Evolutionary conservation across 2,329 filamentous ascomycete species (phyloP), one percentile per base, ranked within the genome.

Genomic region (Paraconiothyrium sp.): DNA sequence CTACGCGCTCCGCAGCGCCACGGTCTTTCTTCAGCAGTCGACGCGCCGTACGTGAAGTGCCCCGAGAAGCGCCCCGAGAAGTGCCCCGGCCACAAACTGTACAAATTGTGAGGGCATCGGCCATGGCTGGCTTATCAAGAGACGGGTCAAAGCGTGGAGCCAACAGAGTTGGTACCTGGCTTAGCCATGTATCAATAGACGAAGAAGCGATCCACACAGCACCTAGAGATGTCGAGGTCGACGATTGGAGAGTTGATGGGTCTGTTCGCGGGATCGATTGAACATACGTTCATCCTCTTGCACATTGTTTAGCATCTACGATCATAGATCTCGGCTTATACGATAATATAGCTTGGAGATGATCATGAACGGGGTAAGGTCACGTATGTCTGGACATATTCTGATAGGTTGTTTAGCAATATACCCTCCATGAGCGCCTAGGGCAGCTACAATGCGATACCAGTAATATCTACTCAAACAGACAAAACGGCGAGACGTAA

Each of bases 151-250:
- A 74, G 47, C 70, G 72, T 4, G 78, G 76, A 16, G 72, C 73
- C 16, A 78, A 77, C 58, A 61, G 77, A 63, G 77, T 79, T 1
- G 77, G 77, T 11, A 78, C 75, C 34, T 80, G 78, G 78, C 70
- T 79, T 41, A 75, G 64, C 49, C 74, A 79, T 54, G 72, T 79
- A 16, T 66, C 74, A 58, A 57, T 77, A 30, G 77, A 79, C 51
- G 64, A 70, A 32, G 76, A 79, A 27, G 78, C 78, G 10, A 74
- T 76, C 43, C 68, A 70, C 41, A 76, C 76, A 2, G 71, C 72
- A 35, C 68, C 73, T 0, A 63, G 68, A 43, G 62, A 64, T n/a
- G 76, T 77, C 13, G 75, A 77, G 44, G 75, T 77, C 3, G 76
- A 78, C 46, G 75, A 76, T 27, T 77, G 76, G 75, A 68, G 71